phyloP scores from a whole-genome alignment of 1,139 yeast species.

The Candida sanyaensis region DNA sequence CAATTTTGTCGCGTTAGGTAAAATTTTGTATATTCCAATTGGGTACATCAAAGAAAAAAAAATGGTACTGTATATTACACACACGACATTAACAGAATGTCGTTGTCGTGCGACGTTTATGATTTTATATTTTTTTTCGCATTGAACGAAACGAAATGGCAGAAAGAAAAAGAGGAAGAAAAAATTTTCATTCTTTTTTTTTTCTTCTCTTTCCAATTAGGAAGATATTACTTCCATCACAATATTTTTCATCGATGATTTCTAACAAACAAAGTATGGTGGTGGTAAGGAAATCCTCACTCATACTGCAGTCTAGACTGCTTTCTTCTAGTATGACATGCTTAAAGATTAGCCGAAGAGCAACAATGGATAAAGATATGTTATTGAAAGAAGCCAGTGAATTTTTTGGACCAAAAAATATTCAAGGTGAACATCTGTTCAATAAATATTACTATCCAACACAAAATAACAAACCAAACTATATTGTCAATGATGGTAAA shows the following conservation, averaged over 20 bases:
- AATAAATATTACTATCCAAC: conserved; percentile 80
- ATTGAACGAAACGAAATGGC: no score
- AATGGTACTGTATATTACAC: no score
- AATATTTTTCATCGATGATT: neutral
- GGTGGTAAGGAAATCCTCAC: conserved; percentile 2
- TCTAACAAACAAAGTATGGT: neutral
- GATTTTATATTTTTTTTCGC: no score
- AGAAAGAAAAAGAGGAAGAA: no score
- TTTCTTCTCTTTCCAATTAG: neutral
- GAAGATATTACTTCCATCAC: neutral
- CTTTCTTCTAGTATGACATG: conserved; percentile 7
- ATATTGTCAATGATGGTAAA: conserved; percentile 62
- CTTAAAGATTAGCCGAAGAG: conserved; percentile 9
- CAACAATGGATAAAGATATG: conserved; percentile 9
- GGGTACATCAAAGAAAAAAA: no score
- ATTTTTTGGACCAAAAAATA: conserved; percentile 82
- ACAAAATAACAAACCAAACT: conserved; percentile 72
- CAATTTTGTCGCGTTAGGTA: no score
- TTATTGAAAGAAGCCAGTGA: conserved; percentile 14
- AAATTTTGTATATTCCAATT: no score
- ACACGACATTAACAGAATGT: no score
- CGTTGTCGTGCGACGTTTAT: no score
- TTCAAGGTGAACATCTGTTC: conserved; percentile 76
- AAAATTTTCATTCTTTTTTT: neutral
- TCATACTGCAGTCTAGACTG: conserved; percentile 3